A percentile compares a stretch with the other conserved stretches of the same genome.
Conservation (phyloP, 148 eudicot genomes). For the Simmondsia chinensis region DNA sequence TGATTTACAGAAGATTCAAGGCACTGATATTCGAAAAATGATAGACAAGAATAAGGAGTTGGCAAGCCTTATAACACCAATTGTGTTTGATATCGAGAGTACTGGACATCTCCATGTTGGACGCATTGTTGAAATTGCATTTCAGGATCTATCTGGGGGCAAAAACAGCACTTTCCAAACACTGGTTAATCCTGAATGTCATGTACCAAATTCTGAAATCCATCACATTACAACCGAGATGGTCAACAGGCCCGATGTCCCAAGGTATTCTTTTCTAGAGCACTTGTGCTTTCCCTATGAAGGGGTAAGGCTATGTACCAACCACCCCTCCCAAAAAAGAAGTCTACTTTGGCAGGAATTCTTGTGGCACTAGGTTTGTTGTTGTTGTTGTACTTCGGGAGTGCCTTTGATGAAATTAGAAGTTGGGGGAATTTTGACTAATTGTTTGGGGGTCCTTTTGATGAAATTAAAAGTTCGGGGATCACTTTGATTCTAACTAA, state of each 20-base stretch:
- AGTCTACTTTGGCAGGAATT: too few species aligned
- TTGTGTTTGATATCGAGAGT: slow-evolving; percentile 81
- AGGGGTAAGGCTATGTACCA: too few species aligned
- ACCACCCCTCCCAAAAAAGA: too few species aligned
- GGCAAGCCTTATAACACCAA: slow-evolving; percentile 35
- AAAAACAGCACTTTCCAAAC: slow-evolving; percentile 78
- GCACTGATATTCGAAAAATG: slow-evolving; percentile 31
- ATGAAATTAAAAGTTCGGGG: too few species aligned
- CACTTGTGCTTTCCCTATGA: not conserved
- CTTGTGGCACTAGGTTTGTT: too few species aligned
- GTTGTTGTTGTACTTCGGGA: too few species aligned
- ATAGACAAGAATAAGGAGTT: slow-evolving; percentile 37
- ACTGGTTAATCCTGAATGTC: slow-evolving; percentile 63
- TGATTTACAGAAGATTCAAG: slow-evolving; percentile 25
- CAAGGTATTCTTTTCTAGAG: slow-evolving; percentile 42
- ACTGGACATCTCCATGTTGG: slow-evolving; percentile 47
- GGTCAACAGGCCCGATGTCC: slow-evolving; percentile 63
- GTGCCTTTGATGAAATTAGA: too few species aligned
- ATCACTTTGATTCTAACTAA: too few species aligned
- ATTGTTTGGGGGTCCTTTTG: too few species aligned
- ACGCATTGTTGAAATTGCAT: slow-evolving; percentile 77
- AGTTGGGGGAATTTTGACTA: too few species aligned
- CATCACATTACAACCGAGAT: slow-evolving; percentile 55
- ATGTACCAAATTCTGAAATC: slow-evolving; percentile 39
- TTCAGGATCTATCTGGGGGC: slow-evolving; percentile 76